phyloP scores from a whole-genome alignment of 1,139 yeast genomes.

The Saccharomyces hybrid region DNA sequence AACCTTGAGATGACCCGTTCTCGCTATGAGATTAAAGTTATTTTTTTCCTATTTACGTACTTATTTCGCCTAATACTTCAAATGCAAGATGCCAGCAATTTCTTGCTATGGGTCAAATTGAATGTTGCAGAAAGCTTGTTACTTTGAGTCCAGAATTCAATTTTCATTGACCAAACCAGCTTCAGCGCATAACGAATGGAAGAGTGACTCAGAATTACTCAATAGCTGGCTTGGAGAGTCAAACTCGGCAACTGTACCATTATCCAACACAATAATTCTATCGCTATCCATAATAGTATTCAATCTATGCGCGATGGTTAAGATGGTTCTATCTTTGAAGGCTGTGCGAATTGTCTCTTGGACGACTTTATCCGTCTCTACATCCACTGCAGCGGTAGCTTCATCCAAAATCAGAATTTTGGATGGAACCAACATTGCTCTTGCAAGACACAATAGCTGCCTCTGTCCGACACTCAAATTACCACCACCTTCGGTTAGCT shows the following conservation, averaged over 20 bases:
- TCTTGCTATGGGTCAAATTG: no score
- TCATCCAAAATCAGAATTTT: constrained; percentile 81
- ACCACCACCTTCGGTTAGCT: constrained; percentile 73
- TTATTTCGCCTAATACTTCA: no score
- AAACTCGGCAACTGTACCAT: constrained; percentile 80
- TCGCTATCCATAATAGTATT: constrained; percentile 93
- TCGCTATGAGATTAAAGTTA: no score
- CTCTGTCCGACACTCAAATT: constrained; percentile 88
- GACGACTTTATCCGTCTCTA: constrained; percentile 80
- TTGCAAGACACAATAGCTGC: constrained; percentile 83
- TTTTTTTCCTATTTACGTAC: no score
- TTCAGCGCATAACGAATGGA: constrained; percentile 69
- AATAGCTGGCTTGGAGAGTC: constrained; percentile 70
- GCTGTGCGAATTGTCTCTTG: constrained; percentile 84
- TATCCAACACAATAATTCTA: constrained; percentile 75
- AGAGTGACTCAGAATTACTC: constrained; percentile 59
- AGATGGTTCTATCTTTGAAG: constrained; percentile 79
- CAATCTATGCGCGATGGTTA: constrained; percentile 91
- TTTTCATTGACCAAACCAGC: constrained; percentile 22
- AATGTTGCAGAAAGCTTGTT: no score
- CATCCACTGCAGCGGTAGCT: constrained; percentile 97
- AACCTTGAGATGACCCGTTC: no score
- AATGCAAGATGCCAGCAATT: no score
- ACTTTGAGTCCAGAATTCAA: background rate
- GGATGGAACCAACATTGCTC: constrained; percentile 76